Evolutionary conservation across 139 green algal species (phyloP).

Genomic region (Closterium sp.): DNA sequence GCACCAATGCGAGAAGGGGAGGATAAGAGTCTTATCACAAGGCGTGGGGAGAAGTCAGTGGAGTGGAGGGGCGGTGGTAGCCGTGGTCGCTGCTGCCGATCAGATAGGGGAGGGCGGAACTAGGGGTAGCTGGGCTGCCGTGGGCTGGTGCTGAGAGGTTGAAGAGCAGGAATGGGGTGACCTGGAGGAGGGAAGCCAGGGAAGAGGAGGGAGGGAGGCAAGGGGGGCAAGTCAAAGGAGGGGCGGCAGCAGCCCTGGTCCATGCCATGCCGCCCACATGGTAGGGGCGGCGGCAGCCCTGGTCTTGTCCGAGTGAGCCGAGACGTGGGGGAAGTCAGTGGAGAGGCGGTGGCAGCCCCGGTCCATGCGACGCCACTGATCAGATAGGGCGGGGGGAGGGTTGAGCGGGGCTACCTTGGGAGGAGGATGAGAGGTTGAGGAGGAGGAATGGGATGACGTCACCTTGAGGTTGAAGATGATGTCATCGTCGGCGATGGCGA

Average conservation of each 20-base stretch:
- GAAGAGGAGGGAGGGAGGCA: too few relatives aligned
- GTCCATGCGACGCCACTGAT: background rate
- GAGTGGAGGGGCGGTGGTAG: background rate
- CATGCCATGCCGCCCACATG: too few relatives aligned
- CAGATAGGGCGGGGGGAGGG: background rate
- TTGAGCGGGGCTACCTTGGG: background rate
- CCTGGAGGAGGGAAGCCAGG: background rate
- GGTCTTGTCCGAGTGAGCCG: too few relatives aligned
- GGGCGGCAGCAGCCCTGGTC: too few relatives aligned
- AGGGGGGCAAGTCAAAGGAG: too few relatives aligned
- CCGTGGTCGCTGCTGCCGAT: background rate
- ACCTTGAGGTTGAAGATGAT: conserved; percentile 10
- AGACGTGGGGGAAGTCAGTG: too few relatives aligned
- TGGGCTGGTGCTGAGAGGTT: background rate
- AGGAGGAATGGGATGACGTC: background rate
- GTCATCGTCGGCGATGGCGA: background rate
- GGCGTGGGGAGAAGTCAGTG: too few relatives aligned
- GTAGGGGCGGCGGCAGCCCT: too few relatives aligned
- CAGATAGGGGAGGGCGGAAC: background rate
- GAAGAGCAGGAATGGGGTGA: background rate
- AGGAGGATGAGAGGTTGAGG: background rate
- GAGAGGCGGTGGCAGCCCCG: too few relatives aligned
- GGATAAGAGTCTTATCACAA: too few relatives aligned
- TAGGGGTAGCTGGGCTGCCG: too few relatives aligned
- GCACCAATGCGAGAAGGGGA: too few relatives aligned